Base-by-base conservation (phyloP, 768 basidiomycete species). In the Tephrocybe rancida region DNA sequence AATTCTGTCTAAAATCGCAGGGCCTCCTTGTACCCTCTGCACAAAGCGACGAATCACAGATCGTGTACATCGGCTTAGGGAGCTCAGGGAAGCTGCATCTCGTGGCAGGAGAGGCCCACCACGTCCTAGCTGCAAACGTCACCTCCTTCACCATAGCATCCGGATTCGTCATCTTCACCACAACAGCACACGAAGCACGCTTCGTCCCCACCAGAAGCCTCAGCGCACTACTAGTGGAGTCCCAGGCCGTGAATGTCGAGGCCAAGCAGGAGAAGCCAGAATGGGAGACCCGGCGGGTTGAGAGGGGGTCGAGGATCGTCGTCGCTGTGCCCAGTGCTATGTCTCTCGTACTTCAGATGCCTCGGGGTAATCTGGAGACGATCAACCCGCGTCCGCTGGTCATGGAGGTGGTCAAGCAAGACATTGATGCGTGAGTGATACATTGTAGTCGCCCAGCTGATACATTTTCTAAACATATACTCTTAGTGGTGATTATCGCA, bases 321-420 rank as follows among this genome's bases (percentile, higher is more conserved):
- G 85, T 88, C 0, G 90, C 88, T 11, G 87, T 97, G 0, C 88
- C 95, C 0, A 93, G 87, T 54, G 73, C 84, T 7, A 98, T 95
- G 92, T 86, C 81, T 61, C 70, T 99, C 29, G 90, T 98, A 0
- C 73, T 99, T 9, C 97, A 99, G 71, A 98, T 98, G 96, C 97
- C 96, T 0, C 75, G 97, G 59, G 97, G 97, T 1, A 98, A 98
- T 70, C 65, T 99, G 55, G 97, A 99, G 73, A 98, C 94, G 1
- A 87, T 99, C 48, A 92, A 89, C 62, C 97, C 97, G 3, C 78
- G 97, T 38, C 90, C 95, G 11, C 70, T 99, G 61, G 95, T 98
- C 16, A 84, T 97, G 77, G 81, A 87, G 51, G 87, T 92, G 5
- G 87, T 98, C 1, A 81, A 82, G 46, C 76, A 82, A 48, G 90